Evolutionary conservation across 495 filamentous ascomycete species (phyloP).

Genomic region (Lepraria neglecta): DNA sequence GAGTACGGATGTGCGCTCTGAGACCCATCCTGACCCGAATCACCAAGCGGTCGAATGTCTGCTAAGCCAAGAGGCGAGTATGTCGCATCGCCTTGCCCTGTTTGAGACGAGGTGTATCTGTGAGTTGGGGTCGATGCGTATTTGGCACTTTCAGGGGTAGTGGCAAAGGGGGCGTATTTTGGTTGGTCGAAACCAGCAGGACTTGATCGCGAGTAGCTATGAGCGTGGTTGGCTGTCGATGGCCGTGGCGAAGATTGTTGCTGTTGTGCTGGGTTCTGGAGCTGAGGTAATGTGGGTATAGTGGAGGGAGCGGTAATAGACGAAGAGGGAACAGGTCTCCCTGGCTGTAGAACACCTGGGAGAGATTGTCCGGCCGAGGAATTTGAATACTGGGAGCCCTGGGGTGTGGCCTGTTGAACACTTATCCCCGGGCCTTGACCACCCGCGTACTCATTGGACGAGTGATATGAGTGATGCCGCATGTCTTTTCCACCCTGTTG

Average conservation of each 20-base stretch:
- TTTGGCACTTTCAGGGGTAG: conserved; percentile 59
- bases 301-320: conserved; percentile 64
- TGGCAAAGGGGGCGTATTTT: conserved; percentile 65
- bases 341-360: conserved; percentile 69
- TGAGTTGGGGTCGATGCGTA: conserved; percentile 61
- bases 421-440: conserved; percentile 55
- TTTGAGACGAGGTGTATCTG: conserved; percentile 59
- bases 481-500: conserved; percentile 36
- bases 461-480: conserved; percentile 45
- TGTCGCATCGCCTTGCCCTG: conserved; percentile 62
- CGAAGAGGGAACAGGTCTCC: conserved; percentile 59
- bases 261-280: conserved; percentile 46
- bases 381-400: conserved; percentile 51
- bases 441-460: conserved; percentile 46
- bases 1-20: conserved; percentile 37
- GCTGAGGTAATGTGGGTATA: conserved; percentile 63
- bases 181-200: conserved; percentile 69
- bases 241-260: conserved; percentile 64
- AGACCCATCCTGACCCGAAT: conserved; percentile 63
- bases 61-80: conserved; percentile 86
- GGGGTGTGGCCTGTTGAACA: conserved; percentile 57
- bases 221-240: conserved; percentile 57
- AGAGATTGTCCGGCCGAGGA: conserved; percentile 39
- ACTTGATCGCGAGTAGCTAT: conserved; percentile 76
- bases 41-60: conserved; percentile 76